Base-by-base conservation (phyloP, 129 eudicot genomes). In the Centella asiatica region DNA sequence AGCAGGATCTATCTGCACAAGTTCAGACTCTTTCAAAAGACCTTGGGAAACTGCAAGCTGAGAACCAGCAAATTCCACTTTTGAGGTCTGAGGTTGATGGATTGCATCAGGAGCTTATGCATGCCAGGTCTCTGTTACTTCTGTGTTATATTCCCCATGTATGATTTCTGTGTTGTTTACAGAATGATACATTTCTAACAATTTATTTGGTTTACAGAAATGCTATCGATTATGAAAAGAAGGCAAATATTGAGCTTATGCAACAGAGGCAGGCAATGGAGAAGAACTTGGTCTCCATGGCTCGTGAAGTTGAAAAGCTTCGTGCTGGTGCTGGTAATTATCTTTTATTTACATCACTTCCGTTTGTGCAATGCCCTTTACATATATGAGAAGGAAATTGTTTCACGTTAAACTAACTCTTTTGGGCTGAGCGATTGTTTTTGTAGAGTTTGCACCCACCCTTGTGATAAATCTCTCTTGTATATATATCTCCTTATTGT, bases 141-240 rank as follows among this genome's bases (percentile, higher is more conserved):
- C 17, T 48, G 29, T 67, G 9, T 47, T 42, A 52, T 23, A 40
- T 7, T 37, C 42, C 6, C 48, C 17, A 5, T 46, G 8, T 10
- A 17, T 66, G 57, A 32, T 22, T 6, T 4, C 20, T 25, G 3
- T 25, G 57, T 42, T 62, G 45, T 45, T 37, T 70, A 24, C 4
- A 26, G 45, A 23, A n/a, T 44, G 34, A 64, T 25, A 32, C 14
- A 47, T 1, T 42, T 11, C 71, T 12, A 24, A 57, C 7, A 62
- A 15, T 26, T 26, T 15, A 25, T 42, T 53, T 77, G 40, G 57
- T 46, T 48, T 74, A 44, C 74, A 90, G 97, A 79, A 65, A 69
- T 76, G 95, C 95, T 53, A 72, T 90, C 62, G 97, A 86, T 34
- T 90, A 83, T 79, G 97, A 90, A 65, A 90, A 86, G 89, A 86